Evolutionary conservation across 2,329 filamentous ascomycete genomes (phyloP).

Genomic region (Arthrobotrys musiformis): DNA sequence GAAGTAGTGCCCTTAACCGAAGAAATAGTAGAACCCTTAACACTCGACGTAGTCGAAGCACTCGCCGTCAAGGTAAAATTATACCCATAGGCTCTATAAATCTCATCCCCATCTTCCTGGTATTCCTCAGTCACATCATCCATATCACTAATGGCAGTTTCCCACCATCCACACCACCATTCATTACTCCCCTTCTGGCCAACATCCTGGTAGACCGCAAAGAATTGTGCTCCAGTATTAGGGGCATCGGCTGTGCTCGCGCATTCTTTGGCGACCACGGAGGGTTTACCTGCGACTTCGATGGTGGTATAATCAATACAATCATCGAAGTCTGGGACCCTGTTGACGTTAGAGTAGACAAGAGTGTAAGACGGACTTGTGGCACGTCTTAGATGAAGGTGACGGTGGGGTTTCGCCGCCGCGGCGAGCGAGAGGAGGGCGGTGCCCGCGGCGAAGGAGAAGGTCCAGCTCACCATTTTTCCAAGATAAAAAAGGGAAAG

Average conservation of each 20-base stretch:
- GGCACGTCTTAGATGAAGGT: constrained; percentile 18
- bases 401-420: constrained; percentile 1
- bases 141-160: background rate
- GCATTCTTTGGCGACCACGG: constrained; percentile 4
- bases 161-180: constrained; percentile 47
- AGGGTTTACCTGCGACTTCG: background rate
- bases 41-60: background rate
- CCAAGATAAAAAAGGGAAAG: background rate
- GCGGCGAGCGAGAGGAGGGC: background rate
- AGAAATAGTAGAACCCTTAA: background rate
- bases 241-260: background rate
- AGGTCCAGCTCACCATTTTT: constrained; percentile 20
- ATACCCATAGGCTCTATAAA: constrained; percentile 26
- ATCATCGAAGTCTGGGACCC: constrained; percentile 33
- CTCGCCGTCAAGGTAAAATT: background rate
- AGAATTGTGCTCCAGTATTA: constrained; percentile 8
- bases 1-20: background rate
- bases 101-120: constrained; percentile 18
- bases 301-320: constrained; percentile 27
- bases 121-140: constrained; percentile 8
- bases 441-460: background rate
- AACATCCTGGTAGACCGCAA: constrained; percentile 18
- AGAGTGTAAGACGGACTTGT: background rate
- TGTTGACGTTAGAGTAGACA: constrained; percentile 19
- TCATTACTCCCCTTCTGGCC: background rate